A percentile compares a stretch with the other conserved stretches of the same genome.
These are phyloP conservation scores for Mortierella sp. DNA, from an alignment of 371 early-diverging fungal genomes.

Conservation along the genomic window DNA sequence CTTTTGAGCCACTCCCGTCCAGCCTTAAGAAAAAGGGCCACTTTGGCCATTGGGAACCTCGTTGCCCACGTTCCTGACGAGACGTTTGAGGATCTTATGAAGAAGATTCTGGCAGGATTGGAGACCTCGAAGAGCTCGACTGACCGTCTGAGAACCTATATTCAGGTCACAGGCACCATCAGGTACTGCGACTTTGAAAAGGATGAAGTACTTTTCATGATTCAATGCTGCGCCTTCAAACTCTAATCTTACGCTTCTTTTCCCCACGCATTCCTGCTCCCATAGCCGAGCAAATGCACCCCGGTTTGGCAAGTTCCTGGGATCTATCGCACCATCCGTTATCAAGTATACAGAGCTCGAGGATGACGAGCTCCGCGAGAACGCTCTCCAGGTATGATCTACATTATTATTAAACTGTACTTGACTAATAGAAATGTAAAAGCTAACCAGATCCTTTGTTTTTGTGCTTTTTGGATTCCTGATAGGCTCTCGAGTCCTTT, in stretches of 20 bases:
- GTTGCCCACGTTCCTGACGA: slow-evolving; percentile 78
- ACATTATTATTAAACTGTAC: not conserved
- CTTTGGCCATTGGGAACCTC: slow-evolving; percentile 78
- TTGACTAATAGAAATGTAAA: not conserved
- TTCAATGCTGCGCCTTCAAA: slow-evolving; percentile 21
- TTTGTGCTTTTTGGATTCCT: not conserved
- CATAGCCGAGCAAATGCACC: slow-evolving; percentile 77
- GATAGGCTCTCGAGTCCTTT: slow-evolving; percentile 81
- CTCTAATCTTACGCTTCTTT: slow-evolving; percentile 2
- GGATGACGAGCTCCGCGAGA: slow-evolving; percentile 89
- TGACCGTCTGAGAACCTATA: slow-evolving; percentile 77
- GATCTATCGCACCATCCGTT: slow-evolving; percentile 73
- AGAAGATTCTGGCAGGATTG: slow-evolving; percentile 56
- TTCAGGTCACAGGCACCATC: slow-evolving; percentile 78
- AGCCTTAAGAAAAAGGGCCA: slow-evolving; percentile 87
- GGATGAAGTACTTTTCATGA: slow-evolving; percentile 1
- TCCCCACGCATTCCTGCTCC: no score
- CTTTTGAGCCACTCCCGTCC: slow-evolving; percentile 78
- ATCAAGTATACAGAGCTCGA: slow-evolving; percentile 68
- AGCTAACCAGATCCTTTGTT: not conserved
- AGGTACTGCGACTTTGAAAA: slow-evolving; percentile 57
- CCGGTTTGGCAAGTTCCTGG: slow-evolving; percentile 76
- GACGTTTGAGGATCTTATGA: slow-evolving; percentile 72
- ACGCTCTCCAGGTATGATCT: slow-evolving; percentile 72
- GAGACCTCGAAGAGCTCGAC: slow-evolving; percentile 58